phyloP scores from a whole-genome alignment of 257 asterid genomes.

The Solanum chmielewskii region DNA sequence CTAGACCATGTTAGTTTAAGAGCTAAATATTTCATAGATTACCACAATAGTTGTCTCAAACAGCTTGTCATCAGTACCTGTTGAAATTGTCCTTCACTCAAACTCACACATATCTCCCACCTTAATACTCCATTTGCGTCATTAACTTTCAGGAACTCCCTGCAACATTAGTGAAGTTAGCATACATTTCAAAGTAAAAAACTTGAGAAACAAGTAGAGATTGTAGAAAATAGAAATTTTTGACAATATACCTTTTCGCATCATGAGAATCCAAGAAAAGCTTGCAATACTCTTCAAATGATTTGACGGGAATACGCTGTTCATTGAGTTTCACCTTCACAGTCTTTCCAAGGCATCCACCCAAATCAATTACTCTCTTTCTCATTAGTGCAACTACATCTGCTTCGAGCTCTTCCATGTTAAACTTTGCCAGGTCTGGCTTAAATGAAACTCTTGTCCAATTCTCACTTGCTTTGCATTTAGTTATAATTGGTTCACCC shows the following conservation, averaged over 20 bases:
- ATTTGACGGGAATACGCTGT: conserved; percentile 51
- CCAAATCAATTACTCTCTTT: conserved; percentile 85
- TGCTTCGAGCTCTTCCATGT: conserved; percentile 77
- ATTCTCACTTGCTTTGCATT: conserved; percentile 69
- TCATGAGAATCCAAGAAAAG: conserved; percentile 53
- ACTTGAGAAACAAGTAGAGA: neutral
- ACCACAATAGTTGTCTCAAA: neutral
- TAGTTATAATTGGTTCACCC: conserved; percentile 58
- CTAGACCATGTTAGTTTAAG: neutral
- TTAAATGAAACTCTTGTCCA: conserved; percentile 92
- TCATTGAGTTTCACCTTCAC: conserved; percentile 90
- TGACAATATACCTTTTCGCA: conserved; percentile 39
- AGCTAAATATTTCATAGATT: neutral
- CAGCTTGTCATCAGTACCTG: conserved; percentile 38
- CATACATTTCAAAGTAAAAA: neutral
- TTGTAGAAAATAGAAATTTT: neutral
- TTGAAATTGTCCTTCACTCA: conserved; percentile 95
- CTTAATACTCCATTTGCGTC: conserved; percentile 16
- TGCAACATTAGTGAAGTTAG: conserved; percentile 9
- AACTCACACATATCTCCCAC: conserved; percentile 87
- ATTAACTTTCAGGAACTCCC: conserved; percentile 69
- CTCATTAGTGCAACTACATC: conserved; percentile 94
- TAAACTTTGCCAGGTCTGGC: conserved; percentile 84
- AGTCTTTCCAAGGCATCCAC: conserved; percentile 84
- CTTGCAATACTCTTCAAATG: conserved; percentile 69